Conservation (phyloP, 306 rosid species). For the Acacia acuminata region DNA sequence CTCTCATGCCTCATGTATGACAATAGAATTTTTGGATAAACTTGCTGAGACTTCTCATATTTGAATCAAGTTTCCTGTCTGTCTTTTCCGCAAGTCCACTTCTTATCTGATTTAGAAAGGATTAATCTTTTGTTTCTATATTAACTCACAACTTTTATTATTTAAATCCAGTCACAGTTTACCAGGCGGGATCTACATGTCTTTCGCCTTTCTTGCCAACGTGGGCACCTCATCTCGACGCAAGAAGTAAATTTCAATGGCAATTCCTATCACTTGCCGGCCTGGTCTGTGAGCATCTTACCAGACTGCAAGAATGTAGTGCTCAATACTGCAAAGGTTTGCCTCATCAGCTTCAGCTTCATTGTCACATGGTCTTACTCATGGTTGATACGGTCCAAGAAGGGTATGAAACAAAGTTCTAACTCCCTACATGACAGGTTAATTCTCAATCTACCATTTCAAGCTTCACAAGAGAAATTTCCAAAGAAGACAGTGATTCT, state of each 20-base stretch:
- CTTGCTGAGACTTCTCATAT: slow-evolving; percentile 2
- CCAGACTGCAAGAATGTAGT: slow-evolving; percentile 96
- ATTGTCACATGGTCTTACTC: neutral
- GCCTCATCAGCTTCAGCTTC: slow-evolving; percentile 30
- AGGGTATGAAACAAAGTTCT: slow-evolving; percentile 18
- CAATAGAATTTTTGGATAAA: neutral
- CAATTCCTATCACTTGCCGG: slow-evolving; percentile 77
- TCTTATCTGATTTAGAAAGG: slow-evolving; percentile 15
- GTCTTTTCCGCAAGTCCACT: neutral
- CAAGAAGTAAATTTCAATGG: slow-evolving; percentile 73
- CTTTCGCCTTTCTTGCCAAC: slow-evolving; percentile 91
- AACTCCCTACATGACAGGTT: slow-evolving; percentile 51
- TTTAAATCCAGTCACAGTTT: slow-evolving; percentile 72
- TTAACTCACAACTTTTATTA: slow-evolving; percentile 8
- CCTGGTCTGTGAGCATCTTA: slow-evolving; percentile 98
- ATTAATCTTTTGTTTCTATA: neutral
- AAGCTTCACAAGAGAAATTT: slow-evolving; percentile 59
- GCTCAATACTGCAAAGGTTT: slow-evolving; percentile 93
- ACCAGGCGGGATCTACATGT: slow-evolving; percentile 67
- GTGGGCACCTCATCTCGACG: slow-evolving; percentile 57
- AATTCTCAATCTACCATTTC: slow-evolving; percentile 66
- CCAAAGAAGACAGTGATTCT: slow-evolving; percentile 47
- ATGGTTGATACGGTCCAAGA: neutral
- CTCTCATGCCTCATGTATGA: neutral
- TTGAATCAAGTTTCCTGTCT: slow-evolving; percentile 1